Base-by-base conservation (phyloP, 352 stramenopile genomes). In the Aphanomyces euteiches region DNA sequence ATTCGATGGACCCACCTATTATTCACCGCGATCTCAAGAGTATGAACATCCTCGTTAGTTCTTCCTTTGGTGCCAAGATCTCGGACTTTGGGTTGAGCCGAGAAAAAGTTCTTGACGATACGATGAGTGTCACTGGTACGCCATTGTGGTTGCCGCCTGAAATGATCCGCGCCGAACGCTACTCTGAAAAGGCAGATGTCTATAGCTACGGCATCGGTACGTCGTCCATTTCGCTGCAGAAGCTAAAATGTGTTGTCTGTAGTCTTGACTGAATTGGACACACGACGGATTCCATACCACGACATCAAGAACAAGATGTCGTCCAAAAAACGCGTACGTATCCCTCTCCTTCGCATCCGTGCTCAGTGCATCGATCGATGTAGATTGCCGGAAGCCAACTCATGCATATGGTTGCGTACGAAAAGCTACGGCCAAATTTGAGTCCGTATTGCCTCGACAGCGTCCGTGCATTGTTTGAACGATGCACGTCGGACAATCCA, bases 1-100 rank as follows among this genome's bases (percentile, higher is more conserved):
- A 99, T 85, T 96, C 86, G 54, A 97, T 98, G 82, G 93, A 98
- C 73, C 96, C 96, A 21, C 93, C 94, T 8, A 98, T 99, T 77
- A 99, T 99, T 74, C 97, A 99, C 83, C 93, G 97, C 21, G 97
- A 99, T 81, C 83, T 99, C 65, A 99, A 99, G 78, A 92, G 81
- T 66, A 93, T 95, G 84, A 94, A 96, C 76, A 93, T 94, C 45
- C 83, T 95, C 69, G 86, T 94, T 73, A 92, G 85, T 72, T 93
- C 86, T 7, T 93, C 86, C 34, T 95, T 85, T 82, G 84, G 84
- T 19, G 84, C 80, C 56, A 99, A 99, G 77, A 97, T 99, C 69
- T 96, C 94, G 50, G 97, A 99, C 79, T 99, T 99, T 79, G 96
- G 96, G 8, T 80, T 99, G 12, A 98, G 95, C 61, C 93, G 96